Base-by-base conservation (phyloP, 139 green algal genomes). In the Mesotaenium endlicherianum region DNA sequence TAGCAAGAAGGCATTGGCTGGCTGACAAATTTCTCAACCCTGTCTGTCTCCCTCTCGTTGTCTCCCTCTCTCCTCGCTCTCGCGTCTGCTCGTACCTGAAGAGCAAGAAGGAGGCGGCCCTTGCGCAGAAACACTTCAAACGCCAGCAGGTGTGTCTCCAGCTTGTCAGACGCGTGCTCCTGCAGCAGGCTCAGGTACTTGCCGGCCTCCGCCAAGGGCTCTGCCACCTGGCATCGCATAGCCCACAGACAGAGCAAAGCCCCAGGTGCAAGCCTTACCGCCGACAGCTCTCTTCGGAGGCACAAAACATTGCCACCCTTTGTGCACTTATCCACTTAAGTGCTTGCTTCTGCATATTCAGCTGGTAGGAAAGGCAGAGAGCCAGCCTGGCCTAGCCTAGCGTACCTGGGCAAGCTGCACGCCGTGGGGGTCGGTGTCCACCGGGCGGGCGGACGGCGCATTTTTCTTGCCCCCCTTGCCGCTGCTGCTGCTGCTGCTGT, bases 371-470 rank as follows among this genome's bases (percentile, higher is more conserved):
- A n/a, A n/a, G n/a, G n/a, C n/a, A n/a, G n/a, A n/a, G n/a, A n/a
- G n/a, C n/a, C n/a, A n/a, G n/a, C n/a, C n/a, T n/a, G n/a, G 30
- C 64, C 31, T 17, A 20, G 64, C n/a, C 26, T 36, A 72, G 60
- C 34, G 26, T 53, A 85, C 79, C 75, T 88, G 83, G 0, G 92
- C 89, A 45, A 98, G 89, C 91, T 94, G 88, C 47, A 84, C 89
- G 41, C 95, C 95, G 40, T 96, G 87, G 0, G 96, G 95, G 77
- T 99, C 96, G 3, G 90, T 83, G 80, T 98, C 95, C 1, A 53
- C 78, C 11, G 78, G 67, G 60, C 89, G 82, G 20, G 39, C 81
- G 36, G 75, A 39, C 3, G 26, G 20, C 31, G 69, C 39, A 47
- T 81, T 58, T 53, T 91, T 85, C 75, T 91, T 91, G 39, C 82